phyloP scores from a whole-genome alignment of 169 alveolate genomes.

The Cryptosporidium felis region DNA sequence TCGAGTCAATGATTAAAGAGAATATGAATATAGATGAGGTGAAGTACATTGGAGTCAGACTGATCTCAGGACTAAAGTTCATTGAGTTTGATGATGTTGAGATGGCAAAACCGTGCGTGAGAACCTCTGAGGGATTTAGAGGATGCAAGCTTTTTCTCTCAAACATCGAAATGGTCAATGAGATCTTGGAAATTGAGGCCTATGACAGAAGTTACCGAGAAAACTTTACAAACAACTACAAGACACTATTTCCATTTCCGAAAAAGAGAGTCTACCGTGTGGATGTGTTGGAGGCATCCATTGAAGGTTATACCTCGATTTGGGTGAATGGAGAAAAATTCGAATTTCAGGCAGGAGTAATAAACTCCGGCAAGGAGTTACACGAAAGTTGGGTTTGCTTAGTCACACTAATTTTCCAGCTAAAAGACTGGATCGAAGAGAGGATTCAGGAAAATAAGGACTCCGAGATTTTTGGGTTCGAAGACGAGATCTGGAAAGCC shows the following conservation, averaged over 20 bases:
- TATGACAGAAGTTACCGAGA: constrained; percentile 16
- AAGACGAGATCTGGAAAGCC: constrained; percentile 33
- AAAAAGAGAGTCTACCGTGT: constrained; percentile 47
- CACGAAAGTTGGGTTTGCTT: constrained; percentile 43
- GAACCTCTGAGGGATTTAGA: constrained; percentile 41
- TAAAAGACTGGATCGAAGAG: constrained; percentile 17
- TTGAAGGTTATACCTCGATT: constrained; percentile 63
- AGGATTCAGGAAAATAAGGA: background rate
- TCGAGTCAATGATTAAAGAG: no score
- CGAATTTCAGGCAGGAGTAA: constrained; percentile 27
- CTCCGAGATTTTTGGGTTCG: constrained; percentile 4
- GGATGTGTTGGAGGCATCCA: constrained; percentile 68
- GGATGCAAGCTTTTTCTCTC: constrained; percentile 55
- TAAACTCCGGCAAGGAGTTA: constrained; percentile 19
- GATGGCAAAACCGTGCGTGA: constrained; percentile 56
- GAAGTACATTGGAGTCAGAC: constrained; percentile 25
- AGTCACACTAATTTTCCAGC: constrained; percentile 24
- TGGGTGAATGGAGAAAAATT: constrained; percentile 71
- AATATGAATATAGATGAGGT: constrained; percentile 11
- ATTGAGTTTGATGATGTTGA: constrained; percentile 58
- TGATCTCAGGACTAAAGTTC: constrained; percentile 30
- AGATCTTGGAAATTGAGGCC: constrained; percentile 15
- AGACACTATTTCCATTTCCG: constrained; percentile 32
- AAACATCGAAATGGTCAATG: constrained; percentile 47
- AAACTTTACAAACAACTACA: constrained; percentile 36